phyloP scores from a whole-genome alignment of 129 eudicot species.

The Daucus carota region DH1_v3.0 NC_030382.2:45752001-45752500 shows the following conservation, averaged over 20 bases:
- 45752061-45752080: not conserved
- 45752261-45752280: slow-evolving; percentile 5
- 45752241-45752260: not conserved
- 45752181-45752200: not conserved
- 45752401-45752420: not conserved
- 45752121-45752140: not conserved
- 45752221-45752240: not conserved
- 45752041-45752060: not conserved
- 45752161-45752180: not conserved
- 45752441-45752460: not conserved
- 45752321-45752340: slow-evolving; percentile 80
- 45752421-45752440: not conserved
- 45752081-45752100: not conserved
- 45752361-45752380: slow-evolving; percentile 57
- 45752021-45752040: not conserved
- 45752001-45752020: not conserved
- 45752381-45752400: not conserved
- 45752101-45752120: not conserved
- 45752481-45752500: not conserved
- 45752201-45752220: not conserved
- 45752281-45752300: not conserved
- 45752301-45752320: slow-evolving; percentile 87
- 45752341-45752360: slow-evolving; percentile 95
- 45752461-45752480: not conserved
- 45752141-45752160: not conserved